phyloP scores from a whole-genome alignment of 306 rosid species.

The Vicia villosa region DNA sequence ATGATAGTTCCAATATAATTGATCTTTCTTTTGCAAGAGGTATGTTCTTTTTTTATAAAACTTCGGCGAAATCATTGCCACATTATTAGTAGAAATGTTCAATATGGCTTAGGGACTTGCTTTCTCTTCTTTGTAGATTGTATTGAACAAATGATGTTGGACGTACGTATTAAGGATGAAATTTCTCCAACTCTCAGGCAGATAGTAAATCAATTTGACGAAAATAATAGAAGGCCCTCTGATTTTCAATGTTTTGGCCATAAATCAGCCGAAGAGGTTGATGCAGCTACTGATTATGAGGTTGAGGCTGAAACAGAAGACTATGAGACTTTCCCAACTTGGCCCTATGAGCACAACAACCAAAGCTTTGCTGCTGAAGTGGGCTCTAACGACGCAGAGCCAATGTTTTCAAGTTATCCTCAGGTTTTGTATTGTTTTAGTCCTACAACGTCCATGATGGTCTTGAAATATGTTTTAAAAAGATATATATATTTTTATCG shows the following conservation, averaged over 20 bases:
- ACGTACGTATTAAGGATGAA: constrained; percentile 61
- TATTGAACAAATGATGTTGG: constrained; percentile 72
- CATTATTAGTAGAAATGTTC: constrained; percentile 27
- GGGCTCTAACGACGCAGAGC: constrained; percentile 53
- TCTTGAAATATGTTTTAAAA: constrained; percentile 10
- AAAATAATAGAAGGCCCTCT: constrained; percentile 69
- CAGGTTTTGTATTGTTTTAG: constrained; percentile 56
- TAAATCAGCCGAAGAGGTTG: constrained; percentile 47
- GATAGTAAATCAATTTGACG: constrained; percentile 71
- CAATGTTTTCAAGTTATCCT: constrained; percentile 52
- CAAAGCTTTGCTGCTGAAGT: constrained; percentile 52
- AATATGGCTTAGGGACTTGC: constrained; percentile 1
- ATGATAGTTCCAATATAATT: constrained; percentile 53
- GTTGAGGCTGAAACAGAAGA: constrained; percentile 48
- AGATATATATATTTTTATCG: neutral
- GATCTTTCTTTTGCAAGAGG: constrained; percentile 90
- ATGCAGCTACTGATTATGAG: constrained; percentile 44
- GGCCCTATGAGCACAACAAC: constrained; percentile 57
- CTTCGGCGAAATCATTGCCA: constrained; percentile 26
- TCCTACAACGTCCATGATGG: neutral
- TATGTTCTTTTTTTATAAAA: constrained; percentile 41
- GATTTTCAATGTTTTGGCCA: constrained; percentile 46
- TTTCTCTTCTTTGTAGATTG: constrained; percentile 48
- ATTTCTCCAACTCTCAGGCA: constrained; percentile 79
- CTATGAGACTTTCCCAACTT: constrained; percentile 46